Evolutionary conservation across 805 yeast species (phyloP).

Genomic region (Hanseniaspora lindneri): DNA sequence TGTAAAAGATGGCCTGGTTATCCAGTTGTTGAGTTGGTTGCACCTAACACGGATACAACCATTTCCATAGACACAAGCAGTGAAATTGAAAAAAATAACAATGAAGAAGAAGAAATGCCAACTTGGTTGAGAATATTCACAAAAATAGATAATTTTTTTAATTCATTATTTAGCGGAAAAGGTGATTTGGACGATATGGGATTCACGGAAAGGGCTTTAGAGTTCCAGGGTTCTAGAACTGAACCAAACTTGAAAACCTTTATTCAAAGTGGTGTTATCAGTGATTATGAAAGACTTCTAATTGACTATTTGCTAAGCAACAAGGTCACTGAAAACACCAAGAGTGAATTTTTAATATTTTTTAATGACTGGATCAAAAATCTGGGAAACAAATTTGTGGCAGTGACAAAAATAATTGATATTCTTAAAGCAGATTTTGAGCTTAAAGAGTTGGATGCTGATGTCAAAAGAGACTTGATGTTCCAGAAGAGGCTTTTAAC

Average conservation of each 20-base stretch:
- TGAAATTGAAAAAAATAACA: background rate
- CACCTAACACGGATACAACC: constrained; percentile 26
- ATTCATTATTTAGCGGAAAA: background rate
- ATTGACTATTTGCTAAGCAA: constrained; percentile 7
- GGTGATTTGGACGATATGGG: constrained; percentile 7
- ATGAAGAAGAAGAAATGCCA: constrained; percentile 4
- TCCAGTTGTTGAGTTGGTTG: constrained; percentile 53
- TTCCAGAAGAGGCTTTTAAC: constrained; percentile 13
- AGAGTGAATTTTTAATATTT: background rate
- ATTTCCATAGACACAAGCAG: background rate
- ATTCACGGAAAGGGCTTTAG: constrained; percentile 7
- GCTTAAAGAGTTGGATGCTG: background rate
- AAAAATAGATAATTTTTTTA: constrained; percentile 7
- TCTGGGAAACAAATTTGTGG: constrained; percentile 4
- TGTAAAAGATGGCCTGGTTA: constrained; percentile 37
- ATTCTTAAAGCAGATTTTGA: background rate
- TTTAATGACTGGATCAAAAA: constrained; percentile 6
- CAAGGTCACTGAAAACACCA: background rate
- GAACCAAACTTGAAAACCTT: constrained; percentile 7
- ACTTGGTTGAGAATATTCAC: constrained; percentile 10
- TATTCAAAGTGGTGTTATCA: background rate
- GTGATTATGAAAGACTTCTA: constrained; percentile 12
- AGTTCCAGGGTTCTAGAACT: constrained; percentile 8
- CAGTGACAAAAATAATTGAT: background rate
- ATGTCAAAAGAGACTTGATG: background rate